A percentile compares a stretch with the other conserved stretches of the same genome.
phyloP scores from a whole-genome alignment of 2,329 filamentous ascomycete genomes.

The Mycosphaerella sp. region DNA sequence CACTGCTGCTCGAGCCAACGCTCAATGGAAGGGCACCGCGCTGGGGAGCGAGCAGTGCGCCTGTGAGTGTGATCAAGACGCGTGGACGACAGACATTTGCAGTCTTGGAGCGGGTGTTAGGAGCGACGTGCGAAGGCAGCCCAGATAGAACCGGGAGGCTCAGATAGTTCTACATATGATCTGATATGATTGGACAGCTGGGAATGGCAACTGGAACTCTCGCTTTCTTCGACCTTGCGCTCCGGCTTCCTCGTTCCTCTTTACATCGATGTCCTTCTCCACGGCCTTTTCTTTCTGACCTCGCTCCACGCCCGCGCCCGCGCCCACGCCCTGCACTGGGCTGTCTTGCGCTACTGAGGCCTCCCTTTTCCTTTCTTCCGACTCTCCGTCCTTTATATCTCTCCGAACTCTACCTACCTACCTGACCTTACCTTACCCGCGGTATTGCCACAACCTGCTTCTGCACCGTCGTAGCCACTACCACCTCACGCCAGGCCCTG shows the following conservation, averaged over 20 bases:
- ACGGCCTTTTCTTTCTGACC: no score
- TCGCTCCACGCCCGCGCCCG: no score
- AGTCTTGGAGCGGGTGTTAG: neutral
- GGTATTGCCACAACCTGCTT: neutral
- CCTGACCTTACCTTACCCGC: no score
- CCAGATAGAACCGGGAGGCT: neutral
- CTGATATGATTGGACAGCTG: neutral
- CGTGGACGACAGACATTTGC: neutral
- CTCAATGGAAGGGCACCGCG: neutral
- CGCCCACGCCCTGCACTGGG: no score
- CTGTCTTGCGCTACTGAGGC: neutral
- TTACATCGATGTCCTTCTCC: no score
- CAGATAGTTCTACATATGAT: neutral
- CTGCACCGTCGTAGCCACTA: neutral
- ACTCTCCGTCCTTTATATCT: neutral
- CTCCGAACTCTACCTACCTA: no score
- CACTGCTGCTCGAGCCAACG: neutral
- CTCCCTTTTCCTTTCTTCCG: neutral
- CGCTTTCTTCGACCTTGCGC: neutral
- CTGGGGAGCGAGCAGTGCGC: neutral
- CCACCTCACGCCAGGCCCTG: neutral
- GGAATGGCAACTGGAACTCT: neutral
- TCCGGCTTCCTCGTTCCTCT: no score
- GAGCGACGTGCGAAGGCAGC: slow-evolving; percentile 3
- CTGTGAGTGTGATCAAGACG: neutral